Evolutionary conservation across 371 early-diverging fungal genomes (phyloP), one percentile per base, ranked within the genome.

Genomic region (Smittium culicis): DNA sequence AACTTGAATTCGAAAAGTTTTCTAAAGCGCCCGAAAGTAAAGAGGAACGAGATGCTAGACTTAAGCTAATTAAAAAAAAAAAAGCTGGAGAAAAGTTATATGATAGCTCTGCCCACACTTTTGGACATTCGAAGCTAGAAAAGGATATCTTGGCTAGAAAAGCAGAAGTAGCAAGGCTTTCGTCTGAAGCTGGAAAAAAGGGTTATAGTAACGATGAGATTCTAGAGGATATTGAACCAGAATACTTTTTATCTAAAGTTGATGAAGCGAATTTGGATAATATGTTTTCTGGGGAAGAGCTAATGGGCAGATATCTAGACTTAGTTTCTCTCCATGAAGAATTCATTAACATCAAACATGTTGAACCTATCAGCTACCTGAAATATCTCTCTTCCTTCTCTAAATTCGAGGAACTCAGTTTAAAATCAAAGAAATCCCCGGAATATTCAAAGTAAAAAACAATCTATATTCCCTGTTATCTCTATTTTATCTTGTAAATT

Each of bases 281-380:
- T 54, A 70, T 88, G 73, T 96, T 96, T 73, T 88, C 91, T 28
- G 96, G 95, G 27, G 96, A 95, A 77, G 98, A 98, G 77, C 75
- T 81, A 1, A 70, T 83, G 35, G 98, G 98, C 33, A 78, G 85
- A 35, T 92, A 88, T 67, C 75, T 98, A 69, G 98, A 98, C 75
- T 78, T 98, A 64, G 84, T 93, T 71, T 79, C 75, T 54, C 78
- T 86, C 63, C 85, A 91, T 74, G 83, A 84, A 34, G 73, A 76
- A 27, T 97, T 88, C 73, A 73, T 91, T 69, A 94, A 96, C 70
- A 74, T 98, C 35, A 88, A 88, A 71, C 81, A 81, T 54, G 81
- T 86, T 63, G 82, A 84, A 67, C 82, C 83, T 60, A 67, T 88
- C 28, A 83, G 86, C 69, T 96, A 97, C 70, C 76, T 93, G 31